Conservation (phyloP, 2,329 filamentous ascomycete species). For the Scedosporium boydii region DNA sequence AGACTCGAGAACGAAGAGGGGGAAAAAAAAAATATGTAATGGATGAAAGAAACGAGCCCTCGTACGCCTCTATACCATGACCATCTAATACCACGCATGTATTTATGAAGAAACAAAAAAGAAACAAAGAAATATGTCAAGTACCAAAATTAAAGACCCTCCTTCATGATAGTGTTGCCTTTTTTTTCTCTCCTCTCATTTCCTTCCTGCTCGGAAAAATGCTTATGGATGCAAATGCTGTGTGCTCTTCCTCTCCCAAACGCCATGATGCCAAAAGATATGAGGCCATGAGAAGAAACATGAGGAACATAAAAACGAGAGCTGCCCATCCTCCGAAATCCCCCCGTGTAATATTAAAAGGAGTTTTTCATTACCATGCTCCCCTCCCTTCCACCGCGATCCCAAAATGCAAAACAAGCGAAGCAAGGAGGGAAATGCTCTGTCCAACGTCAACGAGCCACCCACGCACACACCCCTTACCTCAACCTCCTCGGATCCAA, state of each 20-base stretch:
- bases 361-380: background rate
- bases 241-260: background rate
- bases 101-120: no score
- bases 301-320: background rate
- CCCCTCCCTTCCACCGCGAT: background rate
- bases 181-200: no score
- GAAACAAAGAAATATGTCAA: no score
- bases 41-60: no score
- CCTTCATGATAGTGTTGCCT: no score
- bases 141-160: no score
- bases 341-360: background rate
- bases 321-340: background rate
- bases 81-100: no score
- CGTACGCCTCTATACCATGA: no score
- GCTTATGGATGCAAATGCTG: background rate
- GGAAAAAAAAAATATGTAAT: no score
- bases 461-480: slow-evolving; percentile 11
- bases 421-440: slow-evolving; percentile 13
- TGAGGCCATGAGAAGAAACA: background rate
- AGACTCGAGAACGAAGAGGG: no score
- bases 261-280: background rate
- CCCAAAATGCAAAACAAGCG: slow-evolving; percentile 6
- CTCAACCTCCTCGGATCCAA: slow-evolving; percentile 68
- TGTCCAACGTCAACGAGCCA: no score
- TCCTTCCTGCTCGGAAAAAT: no score